Conservation (phyloP, 306 rosid genomes). For the Arachis stenosperma region DNA sequence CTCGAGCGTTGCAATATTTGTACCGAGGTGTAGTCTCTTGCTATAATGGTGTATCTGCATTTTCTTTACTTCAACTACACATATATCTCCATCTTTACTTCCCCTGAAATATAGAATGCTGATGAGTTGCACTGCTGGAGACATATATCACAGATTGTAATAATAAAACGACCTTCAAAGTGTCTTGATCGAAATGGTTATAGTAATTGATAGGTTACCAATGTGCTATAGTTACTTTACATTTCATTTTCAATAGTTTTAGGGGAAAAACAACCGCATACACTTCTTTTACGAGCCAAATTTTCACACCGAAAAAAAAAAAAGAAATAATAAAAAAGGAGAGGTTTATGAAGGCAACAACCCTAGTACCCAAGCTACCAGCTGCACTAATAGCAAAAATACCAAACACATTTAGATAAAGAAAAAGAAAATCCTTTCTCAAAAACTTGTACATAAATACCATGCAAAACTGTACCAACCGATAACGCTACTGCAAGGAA, state of each 20-base stretch:
- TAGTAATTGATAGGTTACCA: constrained; percentile 8
- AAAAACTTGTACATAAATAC: background rate
- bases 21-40: constrained; percentile 89
- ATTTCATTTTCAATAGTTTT: background rate
- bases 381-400: constrained; percentile 3
- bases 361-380: constrained; percentile 12
- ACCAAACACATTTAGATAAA: background rate
- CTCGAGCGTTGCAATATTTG: constrained; percentile 69
- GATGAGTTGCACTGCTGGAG: constrained; percentile 16
- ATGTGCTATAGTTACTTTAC: constrained; percentile 5
- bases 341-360: background rate
- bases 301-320: background rate
- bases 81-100: constrained; percentile 92
- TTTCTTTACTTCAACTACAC: constrained; percentile 84
- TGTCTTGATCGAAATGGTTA: background rate
- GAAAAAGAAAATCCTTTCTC: background rate
- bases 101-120: constrained; percentile 54
- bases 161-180: background rate
- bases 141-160: background rate
- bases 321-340: background rate
- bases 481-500: background rate
- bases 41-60: constrained; percentile 87
- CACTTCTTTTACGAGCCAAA: background rate
- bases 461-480: background rate
- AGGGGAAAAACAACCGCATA: background rate